Percentiles rank a stretch among this genome's conserved stretches.
Evolutionary conservation across 2,329 filamentous ascomycete genomes (phyloP).

Genomic region (Colletotrichum theobromicola): DNA sequence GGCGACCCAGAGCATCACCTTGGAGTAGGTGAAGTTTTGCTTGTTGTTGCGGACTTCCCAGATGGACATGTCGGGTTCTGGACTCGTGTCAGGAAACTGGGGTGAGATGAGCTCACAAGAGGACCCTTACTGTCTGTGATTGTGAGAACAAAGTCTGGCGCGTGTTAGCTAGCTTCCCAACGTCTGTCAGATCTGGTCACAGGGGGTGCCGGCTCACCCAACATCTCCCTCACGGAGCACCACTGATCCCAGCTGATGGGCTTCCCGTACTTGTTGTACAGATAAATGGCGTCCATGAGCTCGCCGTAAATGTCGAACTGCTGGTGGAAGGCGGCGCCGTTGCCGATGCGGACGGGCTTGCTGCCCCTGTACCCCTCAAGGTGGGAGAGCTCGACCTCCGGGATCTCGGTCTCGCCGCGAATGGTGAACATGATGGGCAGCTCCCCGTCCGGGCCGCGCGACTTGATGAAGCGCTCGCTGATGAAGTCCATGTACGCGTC

Average conservation of each 20-base stretch:
- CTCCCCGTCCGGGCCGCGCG: constrained; percentile 62
- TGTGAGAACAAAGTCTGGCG: constrained; percentile 70
- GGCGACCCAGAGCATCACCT: constrained; percentile 84
- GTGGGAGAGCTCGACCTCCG: constrained; percentile 71
- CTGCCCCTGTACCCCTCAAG: constrained; percentile 76
- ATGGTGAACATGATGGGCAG: constrained; percentile 86
- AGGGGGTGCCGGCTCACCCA: constrained; percentile 42
- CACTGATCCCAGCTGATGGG: constrained; percentile 80
- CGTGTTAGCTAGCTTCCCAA: not conserved
- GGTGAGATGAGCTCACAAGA: not conserved
- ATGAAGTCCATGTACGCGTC: constrained; percentile 83
- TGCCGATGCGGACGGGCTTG: constrained; percentile 76
- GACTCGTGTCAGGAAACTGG: constrained; percentile 9
- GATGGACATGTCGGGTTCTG: constrained; percentile 79
- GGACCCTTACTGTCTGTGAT: constrained; percentile 60
- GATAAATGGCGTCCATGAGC: constrained; percentile 77
- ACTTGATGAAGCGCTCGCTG: constrained; percentile 70
- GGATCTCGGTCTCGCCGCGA: constrained; percentile 75
- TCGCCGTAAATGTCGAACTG: constrained; percentile 84
- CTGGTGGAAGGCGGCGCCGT: constrained; percentile 76
- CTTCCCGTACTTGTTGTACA: constrained; percentile 82
- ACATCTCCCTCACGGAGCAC: constrained; percentile 71
- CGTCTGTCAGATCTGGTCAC: not conserved
- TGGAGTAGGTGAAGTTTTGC: constrained; percentile 82
- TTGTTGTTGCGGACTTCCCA: constrained; percentile 81